Evolutionary conservation across 176 grass and related monocot species (phyloP).

Genomic region (Zoysia japonica): DNA sequence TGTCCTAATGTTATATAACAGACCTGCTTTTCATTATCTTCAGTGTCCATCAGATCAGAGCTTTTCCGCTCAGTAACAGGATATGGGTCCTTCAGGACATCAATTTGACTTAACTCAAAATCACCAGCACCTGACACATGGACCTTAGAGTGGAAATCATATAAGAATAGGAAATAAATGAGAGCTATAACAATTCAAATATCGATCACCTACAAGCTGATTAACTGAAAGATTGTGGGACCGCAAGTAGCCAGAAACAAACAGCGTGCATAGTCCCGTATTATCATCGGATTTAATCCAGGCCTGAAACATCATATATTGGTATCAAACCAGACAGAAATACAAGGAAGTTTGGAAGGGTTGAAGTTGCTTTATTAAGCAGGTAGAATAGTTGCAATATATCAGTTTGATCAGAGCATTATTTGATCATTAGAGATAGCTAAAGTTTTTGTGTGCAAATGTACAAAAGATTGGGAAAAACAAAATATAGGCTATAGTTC

Average conservation of each 20-base stretch:
- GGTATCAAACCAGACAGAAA: constrained; percentile 1
- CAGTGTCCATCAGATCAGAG: constrained; percentile 73
- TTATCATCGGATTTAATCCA: constrained; percentile 55
- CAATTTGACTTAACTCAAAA: constrained; percentile 79
- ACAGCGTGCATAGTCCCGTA: constrained; percentile 69
- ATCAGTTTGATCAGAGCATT: constrained; percentile 10
- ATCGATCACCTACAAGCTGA: constrained; percentile 76
- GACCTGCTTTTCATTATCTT: constrained; percentile 69
- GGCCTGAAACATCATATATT: constrained; percentile 45
- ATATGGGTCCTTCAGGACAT: constrained; percentile 84
- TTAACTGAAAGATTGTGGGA: constrained; percentile 83
- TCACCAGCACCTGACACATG: constrained; percentile 90
- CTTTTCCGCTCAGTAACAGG: constrained; percentile 66
- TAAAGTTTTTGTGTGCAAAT: constrained; percentile 8
- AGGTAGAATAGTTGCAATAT: neutral
- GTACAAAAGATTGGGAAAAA: neutral
- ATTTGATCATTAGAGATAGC: neutral
- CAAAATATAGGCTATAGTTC: neutral
- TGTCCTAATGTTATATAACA: constrained; percentile 39
- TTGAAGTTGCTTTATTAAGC: neutral
- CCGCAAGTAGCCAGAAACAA: constrained; percentile 84
- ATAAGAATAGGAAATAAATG: constrained; percentile 46
- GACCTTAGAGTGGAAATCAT: constrained; percentile 59
- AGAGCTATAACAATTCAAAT: constrained; percentile 24
- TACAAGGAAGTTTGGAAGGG: neutral